A percentile compares a stretch with the other conserved stretches of the same genome.
phyloP scores from a whole-genome alignment of 78 protist genomes.

The Anaeramoeba flamelloides region DNA sequence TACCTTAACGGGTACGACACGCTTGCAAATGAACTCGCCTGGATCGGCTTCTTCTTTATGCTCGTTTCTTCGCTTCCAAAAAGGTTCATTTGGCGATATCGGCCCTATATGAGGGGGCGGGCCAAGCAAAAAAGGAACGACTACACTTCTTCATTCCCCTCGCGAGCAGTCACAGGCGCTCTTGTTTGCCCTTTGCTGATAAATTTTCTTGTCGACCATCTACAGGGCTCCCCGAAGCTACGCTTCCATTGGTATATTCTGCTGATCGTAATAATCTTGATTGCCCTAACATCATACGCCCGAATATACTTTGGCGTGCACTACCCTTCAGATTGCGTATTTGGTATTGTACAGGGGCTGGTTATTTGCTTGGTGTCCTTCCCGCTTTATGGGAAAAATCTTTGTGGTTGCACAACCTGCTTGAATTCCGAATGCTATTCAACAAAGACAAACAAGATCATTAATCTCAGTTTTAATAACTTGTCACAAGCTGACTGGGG shows the following conservation, averaged over 20 bases:
- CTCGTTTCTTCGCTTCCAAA: conserved; percentile 48
- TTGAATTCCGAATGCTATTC: no score
- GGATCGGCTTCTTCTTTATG: conserved; percentile 18
- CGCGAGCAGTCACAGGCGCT: conserved; percentile 56
- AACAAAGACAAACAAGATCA: no score
- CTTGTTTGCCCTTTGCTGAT: conserved; percentile 25
- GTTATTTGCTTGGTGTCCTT: no score
- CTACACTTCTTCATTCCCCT: conserved; percentile 54
- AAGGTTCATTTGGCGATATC: conserved; percentile 49
- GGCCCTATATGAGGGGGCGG: conserved; percentile 51
- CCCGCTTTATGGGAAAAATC: no score
- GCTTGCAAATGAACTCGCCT: conserved; percentile 30
- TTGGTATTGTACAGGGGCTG: conserved; percentile 25
- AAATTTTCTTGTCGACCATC: not conserved
- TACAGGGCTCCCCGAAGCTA: no score
- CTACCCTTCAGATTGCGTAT: conserved; percentile 51
- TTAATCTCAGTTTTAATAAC: no score
- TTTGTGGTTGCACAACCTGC: no score
- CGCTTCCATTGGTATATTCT: no score
- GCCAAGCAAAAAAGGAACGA: conserved; percentile 28
- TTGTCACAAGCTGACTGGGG: no score
- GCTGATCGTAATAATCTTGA: not conserved
- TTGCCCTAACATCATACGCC: conserved; percentile 1
- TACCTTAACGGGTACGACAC: conserved; percentile 35
- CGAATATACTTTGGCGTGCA: conserved; percentile 49